Conservation (phyloP, 805 yeast genomes). For the Yamadazyma sp. region DNA sequence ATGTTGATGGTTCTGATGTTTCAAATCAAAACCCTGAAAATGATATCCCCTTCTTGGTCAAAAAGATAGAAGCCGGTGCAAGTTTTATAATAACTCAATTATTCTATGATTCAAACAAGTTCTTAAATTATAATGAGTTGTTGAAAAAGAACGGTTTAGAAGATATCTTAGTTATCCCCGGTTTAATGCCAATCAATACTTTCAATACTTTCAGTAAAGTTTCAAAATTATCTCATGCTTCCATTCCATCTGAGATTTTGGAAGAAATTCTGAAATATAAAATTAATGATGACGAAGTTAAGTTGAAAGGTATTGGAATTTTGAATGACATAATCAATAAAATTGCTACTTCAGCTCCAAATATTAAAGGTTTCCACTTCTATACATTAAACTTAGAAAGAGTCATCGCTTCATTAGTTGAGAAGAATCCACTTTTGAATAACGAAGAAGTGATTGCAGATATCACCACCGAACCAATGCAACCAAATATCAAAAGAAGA, state of each 20-base stretch:
- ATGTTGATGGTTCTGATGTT: conserved; percentile 78
- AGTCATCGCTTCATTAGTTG: conserved; percentile 81
- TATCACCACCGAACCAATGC: conserved; percentile 9
- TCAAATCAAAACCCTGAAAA: conserved; percentile 59
- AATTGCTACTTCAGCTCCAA: conserved; percentile 51
- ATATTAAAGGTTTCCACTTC: conserved; percentile 83
- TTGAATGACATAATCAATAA: conserved; percentile 60
- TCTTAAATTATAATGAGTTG: conserved; percentile 57
- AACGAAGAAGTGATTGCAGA: conserved; percentile 33
- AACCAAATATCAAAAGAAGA: conserved; percentile 22
- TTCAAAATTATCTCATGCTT: conserved; percentile 83
- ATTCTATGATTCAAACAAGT: conserved; percentile 83
- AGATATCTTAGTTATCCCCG: conserved; percentile 70
- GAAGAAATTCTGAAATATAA: conserved; percentile 54
- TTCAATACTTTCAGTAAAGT: conserved; percentile 81
- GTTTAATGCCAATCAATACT: conserved; percentile 88
- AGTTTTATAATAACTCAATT: conserved; percentile 89
- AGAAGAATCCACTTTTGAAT: conserved; percentile 51
- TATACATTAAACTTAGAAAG: conserved; percentile 91
- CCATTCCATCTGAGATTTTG: conserved; percentile 60
- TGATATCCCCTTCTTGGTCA: conserved; percentile 78
- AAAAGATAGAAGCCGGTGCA: conserved; percentile 91
- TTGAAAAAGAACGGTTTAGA: conserved; percentile 43
- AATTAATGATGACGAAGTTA: conserved; percentile 72
- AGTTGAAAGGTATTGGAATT: conserved; percentile 76